A percentile compares a stretch with the other conserved stretches of the same genome.
phyloP scores from a whole-genome alignment of 2,329 filamentous ascomycete species.

The Apiospora hydei region DNA sequence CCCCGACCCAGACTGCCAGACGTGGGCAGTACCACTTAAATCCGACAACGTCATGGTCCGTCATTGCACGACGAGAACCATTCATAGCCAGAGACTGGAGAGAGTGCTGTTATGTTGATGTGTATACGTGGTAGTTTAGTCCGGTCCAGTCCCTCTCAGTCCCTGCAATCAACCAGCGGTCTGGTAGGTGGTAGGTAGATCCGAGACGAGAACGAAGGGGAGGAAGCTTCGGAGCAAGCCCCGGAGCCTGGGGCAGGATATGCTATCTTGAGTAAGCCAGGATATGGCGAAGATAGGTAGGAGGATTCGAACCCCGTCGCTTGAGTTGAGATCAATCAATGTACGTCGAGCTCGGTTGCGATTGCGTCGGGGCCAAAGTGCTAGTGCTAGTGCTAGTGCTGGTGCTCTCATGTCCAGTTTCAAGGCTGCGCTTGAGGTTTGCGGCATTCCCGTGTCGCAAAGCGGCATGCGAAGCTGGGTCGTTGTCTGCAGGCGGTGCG shows the following conservation, averaged over 20 bases:
- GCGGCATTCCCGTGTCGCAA: constrained; percentile 19
- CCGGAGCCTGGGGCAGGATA: background rate
- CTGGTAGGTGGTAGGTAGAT: background rate
- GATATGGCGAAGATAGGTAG: constrained; percentile 7
- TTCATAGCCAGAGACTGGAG: background rate
- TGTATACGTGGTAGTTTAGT: background rate
- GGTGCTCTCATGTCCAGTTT: background rate
- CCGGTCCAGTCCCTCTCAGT: background rate
- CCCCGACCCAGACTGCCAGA: background rate
- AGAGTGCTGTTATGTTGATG: background rate
- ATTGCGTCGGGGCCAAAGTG: background rate
- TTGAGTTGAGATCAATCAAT: background rate
- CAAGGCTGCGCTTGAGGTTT: constrained; percentile 5
- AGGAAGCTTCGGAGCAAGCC: background rate
- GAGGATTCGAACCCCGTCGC: background rate
- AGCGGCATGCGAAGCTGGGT: constrained; percentile 5
- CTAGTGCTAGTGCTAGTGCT: no score
- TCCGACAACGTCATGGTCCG: constrained; percentile 15
- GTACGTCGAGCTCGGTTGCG: background rate
- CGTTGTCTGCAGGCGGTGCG: constrained; percentile 6
- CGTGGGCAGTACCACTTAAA: constrained; percentile 17
- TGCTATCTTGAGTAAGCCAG: background rate
- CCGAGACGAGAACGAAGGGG: background rate
- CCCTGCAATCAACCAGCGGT: background rate
- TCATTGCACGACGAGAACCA: background rate